Evolutionary conservation across 345 rosid genomes (phyloP).

Genomic region (Populus davidiana): DNA sequence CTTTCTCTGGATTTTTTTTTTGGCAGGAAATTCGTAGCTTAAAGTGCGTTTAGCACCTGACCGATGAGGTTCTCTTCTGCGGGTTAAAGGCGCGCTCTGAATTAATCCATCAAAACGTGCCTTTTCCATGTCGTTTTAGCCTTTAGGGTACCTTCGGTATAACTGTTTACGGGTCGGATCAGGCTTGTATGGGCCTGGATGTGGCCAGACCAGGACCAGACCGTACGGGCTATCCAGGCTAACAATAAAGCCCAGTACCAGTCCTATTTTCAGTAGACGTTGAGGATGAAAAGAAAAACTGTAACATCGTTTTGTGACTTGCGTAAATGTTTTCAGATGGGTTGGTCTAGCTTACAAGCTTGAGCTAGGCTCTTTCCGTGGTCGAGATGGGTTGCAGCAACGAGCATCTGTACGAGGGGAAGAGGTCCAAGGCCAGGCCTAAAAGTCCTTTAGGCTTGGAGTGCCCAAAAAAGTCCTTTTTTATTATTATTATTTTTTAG

Average conservation of each 20-base stretch:
- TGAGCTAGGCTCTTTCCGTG: no score
- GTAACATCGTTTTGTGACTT: no score
- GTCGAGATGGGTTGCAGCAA: no score
- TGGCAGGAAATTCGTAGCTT: neutral
- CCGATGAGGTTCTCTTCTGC: neutral
- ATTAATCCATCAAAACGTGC: neutral
- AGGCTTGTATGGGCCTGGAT: neutral
- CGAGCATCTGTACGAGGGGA: no score
- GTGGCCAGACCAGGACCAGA: neutral
- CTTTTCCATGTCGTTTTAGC: neutral
- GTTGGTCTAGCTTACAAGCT: no score
- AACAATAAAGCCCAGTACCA: neutral
- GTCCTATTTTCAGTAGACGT: neutral
- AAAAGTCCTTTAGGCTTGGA: no score
- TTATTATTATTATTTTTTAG: no score
- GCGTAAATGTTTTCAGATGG: no score
- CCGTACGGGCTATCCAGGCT: neutral
- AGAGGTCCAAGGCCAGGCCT: no score
- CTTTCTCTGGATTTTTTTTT: neutral
- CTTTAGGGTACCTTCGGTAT: neutral
- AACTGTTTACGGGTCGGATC: neutral
- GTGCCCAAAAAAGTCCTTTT: no score
- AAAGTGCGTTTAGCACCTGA: neutral
- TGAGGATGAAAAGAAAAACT: no score
- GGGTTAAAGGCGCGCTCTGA: neutral